These are phyloP conservation scores for Bryoerythrophyllum caledonicum DNA, from an alignment of 225 moss, liverwort and hornwort species.

Conservation along the genomic window DNA sequence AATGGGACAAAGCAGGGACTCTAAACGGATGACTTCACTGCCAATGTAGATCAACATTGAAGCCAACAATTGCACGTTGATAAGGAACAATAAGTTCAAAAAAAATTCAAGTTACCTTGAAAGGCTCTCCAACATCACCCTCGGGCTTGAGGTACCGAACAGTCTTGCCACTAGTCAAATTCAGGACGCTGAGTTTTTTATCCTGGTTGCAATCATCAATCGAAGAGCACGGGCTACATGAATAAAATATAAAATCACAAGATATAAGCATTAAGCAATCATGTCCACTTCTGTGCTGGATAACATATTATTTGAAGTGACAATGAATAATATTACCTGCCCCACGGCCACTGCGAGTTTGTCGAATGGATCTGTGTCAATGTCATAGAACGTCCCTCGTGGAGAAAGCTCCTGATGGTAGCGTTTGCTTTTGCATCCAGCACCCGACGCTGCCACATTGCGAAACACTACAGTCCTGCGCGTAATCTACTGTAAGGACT, in stretches of 20 bases:
- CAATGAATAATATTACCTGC: conserved; percentile 43
- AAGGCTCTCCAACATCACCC: conserved; percentile 75
- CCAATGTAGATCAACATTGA: neutral
- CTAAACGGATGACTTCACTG: neutral
- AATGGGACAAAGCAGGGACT: neutral
- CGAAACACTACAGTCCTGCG: conserved; percentile 79
- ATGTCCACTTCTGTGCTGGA: neutral
- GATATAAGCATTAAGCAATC: neutral
- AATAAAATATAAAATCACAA: neutral
- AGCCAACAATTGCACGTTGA: neutral
- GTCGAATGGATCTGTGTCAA: conserved; percentile 63
- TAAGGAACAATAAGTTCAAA: neutral
- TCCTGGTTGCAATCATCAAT: conserved; percentile 51
- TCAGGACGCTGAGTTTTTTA: conserved; percentile 69
- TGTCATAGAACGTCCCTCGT: conserved; percentile 69
- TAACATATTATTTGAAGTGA: neutral
- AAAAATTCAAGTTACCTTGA: conserved; percentile 51
- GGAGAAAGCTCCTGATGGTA: conserved; percentile 75
- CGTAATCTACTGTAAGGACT: conserved; percentile 24
- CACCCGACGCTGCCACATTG: conserved; percentile 45
- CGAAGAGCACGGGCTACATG: neutral
- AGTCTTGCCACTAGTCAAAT: conserved; percentile 70
- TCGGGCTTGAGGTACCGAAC: conserved; percentile 70
- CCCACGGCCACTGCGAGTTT: conserved; percentile 70
- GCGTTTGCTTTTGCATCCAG: conserved; percentile 61